phyloP scores from a whole-genome alignment of 257 asterid genomes.

The Penstemon eatonii region DNA sequence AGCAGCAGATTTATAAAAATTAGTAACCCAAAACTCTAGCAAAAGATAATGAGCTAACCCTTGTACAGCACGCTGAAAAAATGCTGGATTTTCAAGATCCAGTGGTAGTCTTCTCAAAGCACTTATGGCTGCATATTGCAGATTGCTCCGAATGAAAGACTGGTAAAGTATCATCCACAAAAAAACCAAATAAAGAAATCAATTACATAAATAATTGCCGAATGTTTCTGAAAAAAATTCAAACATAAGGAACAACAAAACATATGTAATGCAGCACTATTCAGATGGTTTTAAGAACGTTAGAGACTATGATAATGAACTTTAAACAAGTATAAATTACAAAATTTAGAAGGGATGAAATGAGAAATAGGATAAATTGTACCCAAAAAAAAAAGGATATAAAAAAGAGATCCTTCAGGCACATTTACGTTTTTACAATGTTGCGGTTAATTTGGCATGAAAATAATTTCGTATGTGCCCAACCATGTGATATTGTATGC shows the following conservation, averaged over 20 bases:
- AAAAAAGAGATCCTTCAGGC: not conserved
- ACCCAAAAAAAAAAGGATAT: not conserved
- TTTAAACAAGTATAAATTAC: not conserved
- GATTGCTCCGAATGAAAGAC: constrained; percentile 92
- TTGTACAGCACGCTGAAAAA: constrained; percentile 92
- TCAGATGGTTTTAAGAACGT: not conserved
- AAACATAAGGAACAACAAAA: constrained; percentile 18
- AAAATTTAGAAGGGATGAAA: no score
- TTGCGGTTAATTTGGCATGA: no score
- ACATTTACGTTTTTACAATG: not conserved
- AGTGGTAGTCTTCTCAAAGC: constrained; percentile 98
- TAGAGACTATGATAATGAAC: constrained; percentile 18
- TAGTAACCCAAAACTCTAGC: constrained; percentile 7
- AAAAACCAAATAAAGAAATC: constrained; percentile 28
- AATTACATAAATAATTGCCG: constrained; percentile 18
- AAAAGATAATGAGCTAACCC: constrained; percentile 61
- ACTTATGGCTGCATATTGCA: constrained; percentile 97
- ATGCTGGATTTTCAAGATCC: constrained; percentile 96
- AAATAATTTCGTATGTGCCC: no score
- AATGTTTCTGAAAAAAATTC: not conserved
- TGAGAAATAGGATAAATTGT: no score
- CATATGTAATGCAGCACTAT: constrained; percentile 3
- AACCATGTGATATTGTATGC: no score
- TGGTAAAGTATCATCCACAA: constrained; percentile 43
- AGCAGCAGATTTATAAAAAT: constrained; percentile 18